Base-by-base conservation (phyloP, 495 filamentous ascomycete genomes). In the Chaetomium tenue region DNA sequence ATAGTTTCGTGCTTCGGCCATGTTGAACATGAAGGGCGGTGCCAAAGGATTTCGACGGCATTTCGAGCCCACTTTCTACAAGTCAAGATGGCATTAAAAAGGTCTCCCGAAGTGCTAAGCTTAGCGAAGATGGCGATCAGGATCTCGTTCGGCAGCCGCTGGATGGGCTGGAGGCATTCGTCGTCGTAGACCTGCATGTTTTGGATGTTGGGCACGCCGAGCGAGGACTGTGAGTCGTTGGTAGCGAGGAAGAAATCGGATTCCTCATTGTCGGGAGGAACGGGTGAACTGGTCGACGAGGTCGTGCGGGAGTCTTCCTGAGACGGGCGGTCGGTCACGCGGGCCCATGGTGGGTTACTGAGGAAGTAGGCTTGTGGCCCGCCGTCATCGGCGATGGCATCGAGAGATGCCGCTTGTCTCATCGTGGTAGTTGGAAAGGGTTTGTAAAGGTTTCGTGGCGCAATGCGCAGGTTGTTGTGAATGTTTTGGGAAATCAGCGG, bases 61-160 rank as follows among this genome's bases (percentile, higher is more conserved):
- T 97, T 97, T 64, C 88, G 82, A 50, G 95, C 89, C 95, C 95
- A 99, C 66, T 87, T 86, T 72, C 91, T 91, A 70, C 88, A 96
- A 9, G 96, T 93, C 70, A 93, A 79, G 91, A 99, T 93, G 73
- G 91, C 93, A 74, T 86, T 88, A 66, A 89, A 80, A 64, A 97
- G 83, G 71, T 98, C 94, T 5, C 76, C 74, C 3, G 91, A 82
- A 37, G 84, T 86, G 70, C 75, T 85, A 50, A 99, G 86, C 72
- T 92, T 94, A 16, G 89, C 82, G 77, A 99, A 97, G 61, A 97
- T 89, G 71, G 87, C 84, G 66, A 99, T 97, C 58, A 98, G 83
- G 53, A 99, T 88, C 80, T 99, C 95, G 67, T 92, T 91, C 15
- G 95, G 95, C 33, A 99, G 84, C 51, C 88, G 85, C 56, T 89